A percentile compares a stretch with the other conserved stretches of the same genome.
Conservation (phyloP, 75 land plant genomes). For the Cunninghamia lanceolata region DNA sequence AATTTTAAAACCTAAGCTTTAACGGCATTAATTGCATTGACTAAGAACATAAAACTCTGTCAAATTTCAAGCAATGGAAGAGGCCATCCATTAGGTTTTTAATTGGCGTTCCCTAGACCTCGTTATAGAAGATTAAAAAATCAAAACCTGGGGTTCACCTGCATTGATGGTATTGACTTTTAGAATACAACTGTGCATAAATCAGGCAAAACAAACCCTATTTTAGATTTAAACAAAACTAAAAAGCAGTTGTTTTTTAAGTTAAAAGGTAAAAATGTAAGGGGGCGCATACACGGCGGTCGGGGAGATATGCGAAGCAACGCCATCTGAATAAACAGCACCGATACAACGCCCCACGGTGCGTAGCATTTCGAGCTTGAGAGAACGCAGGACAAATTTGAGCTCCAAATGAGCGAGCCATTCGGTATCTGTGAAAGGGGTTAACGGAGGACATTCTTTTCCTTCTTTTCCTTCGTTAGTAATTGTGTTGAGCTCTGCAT, state of each 20-base stretch:
- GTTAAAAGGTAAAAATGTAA: background rate
- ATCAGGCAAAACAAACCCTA: background rate
- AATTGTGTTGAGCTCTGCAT: background rate
- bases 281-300: background rate
- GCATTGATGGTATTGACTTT: background rate
- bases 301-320: background rate
- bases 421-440: conserved; percentile 18
- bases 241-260: background rate
- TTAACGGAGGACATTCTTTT: background rate
- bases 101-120: background rate
- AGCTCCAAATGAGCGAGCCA: conserved; percentile 28
- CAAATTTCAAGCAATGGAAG: background rate
- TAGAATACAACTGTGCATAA: background rate
- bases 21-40: too few species aligned
- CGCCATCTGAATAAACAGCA: background rate
- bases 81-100: background rate
- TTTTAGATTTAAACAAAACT: background rate
- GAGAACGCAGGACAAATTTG: conserved; percentile 14
- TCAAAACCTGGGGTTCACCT: background rate
- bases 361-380: conserved; percentile 14
- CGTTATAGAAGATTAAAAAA: background rate
- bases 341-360: conserved; percentile 18
- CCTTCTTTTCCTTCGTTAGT: background rate
- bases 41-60: too few species aligned
- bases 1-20: too few species aligned